Evolutionary conservation across 352 stramenopile genomes (phyloP).

Genomic region (Blastocystis sp.): DNA sequence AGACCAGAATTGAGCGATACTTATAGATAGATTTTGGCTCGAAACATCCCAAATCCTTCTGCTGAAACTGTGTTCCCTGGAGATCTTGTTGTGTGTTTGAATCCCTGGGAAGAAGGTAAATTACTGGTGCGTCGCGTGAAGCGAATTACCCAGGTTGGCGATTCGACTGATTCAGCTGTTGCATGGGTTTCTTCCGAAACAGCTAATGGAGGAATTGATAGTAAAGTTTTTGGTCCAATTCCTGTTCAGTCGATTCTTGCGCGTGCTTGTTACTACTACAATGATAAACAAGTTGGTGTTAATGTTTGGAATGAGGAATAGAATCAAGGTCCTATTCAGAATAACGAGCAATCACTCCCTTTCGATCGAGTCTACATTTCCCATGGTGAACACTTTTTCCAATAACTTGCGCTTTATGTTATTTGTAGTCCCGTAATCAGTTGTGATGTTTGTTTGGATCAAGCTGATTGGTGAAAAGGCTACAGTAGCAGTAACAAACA

Average conservation of each 20-base stretch:
- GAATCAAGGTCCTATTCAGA: conserved; percentile 52
- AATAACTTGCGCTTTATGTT: background rate
- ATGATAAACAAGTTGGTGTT: background rate
- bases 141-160: background rate
- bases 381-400: conserved; percentile 57
- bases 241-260: conserved; percentile 58
- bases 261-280: conserved; percentile 56
- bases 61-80: conserved; percentile 27
- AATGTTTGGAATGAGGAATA: background rate
- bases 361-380: conserved; percentile 50
- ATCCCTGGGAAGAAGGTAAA: conserved; percentile 33
- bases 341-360: conserved; percentile 26
- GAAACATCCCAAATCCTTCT: conserved; percentile 14
- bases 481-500: background rate
- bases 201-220: conserved; percentile 49
- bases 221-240: conserved; percentile 36
- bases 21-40: conserved; percentile 14
- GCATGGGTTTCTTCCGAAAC: conserved; percentile 60
- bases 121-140: conserved; percentile 29
- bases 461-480: background rate
- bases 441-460: background rate
- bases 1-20: background rate
- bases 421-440: background rate
- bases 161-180: background rate
- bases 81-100: conserved; percentile 46